Conservation (phyloP, 495 filamentous ascomycete genomes). For the Opeltia flavorubescens region DNA sequence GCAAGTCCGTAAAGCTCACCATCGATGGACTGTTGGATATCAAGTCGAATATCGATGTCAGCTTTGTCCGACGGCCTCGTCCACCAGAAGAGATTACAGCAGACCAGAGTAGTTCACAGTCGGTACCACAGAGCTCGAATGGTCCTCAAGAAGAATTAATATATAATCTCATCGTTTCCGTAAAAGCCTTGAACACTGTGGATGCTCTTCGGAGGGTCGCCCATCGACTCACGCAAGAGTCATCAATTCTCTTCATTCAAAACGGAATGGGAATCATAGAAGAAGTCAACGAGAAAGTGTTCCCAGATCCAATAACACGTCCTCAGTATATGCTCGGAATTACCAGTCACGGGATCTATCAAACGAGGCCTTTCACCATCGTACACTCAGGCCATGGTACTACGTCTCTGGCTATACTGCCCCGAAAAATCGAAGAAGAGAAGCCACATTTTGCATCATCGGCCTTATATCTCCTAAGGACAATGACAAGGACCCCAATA, state of each 20-base stretch:
- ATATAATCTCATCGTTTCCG: conserved; percentile 61
- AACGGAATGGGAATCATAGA: conserved; percentile 75
- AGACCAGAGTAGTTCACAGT: conserved; percentile 1
- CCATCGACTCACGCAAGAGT: conserved; percentile 52
- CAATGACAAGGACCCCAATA: conserved; percentile 33
- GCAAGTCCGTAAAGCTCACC: conserved; percentile 18
- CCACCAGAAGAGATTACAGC: conserved; percentile 3
- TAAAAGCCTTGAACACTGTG: conserved; percentile 42
- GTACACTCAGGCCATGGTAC: conserved; percentile 49
- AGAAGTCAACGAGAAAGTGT: conserved; percentile 51
- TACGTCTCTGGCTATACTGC: conserved; percentile 42
- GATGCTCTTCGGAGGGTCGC: conserved; percentile 41
- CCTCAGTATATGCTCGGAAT: conserved; percentile 69
- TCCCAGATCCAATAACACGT: conserved; percentile 44
- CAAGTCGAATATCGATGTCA: conserved; percentile 35
- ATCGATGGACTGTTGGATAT: conserved; percentile 24
- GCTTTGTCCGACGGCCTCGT: conserved; percentile 19
- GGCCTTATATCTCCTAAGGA: conserved; percentile 31
- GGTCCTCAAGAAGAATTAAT: conserved; percentile 36
- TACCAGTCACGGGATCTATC: conserved; percentile 48
- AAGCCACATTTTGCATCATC: conserved; percentile 16
- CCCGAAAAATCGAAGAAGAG: conserved; percentile 10
- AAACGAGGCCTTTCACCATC: conserved; percentile 41
- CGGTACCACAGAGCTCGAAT: not conserved
- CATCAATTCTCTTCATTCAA: conserved; percentile 68